A percentile compares a stretch with the other conserved stretches of the same genome.
phyloP scores from a whole-genome alignment of 148 eudicot genomes.

The Amaranthus palmeri region DNA sequence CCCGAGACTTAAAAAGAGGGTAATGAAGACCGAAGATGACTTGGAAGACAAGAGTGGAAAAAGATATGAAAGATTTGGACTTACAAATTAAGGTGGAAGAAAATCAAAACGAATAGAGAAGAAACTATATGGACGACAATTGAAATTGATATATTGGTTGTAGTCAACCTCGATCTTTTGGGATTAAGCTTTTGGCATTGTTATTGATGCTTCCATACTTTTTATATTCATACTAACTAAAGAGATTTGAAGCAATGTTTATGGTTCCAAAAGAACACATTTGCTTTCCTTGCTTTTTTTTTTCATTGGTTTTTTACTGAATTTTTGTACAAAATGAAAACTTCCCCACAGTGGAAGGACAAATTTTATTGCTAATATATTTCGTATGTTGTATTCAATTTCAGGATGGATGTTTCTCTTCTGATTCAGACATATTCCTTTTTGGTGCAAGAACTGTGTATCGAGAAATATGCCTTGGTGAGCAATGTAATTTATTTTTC shows the following conservation, averaged over 20 bases:
- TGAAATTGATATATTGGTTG: no score
- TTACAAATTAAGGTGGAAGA: no score
- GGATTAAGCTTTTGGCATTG: no score
- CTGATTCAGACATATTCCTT: slow-evolving; percentile 90
- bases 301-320: not conserved
- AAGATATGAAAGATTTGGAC: no score
- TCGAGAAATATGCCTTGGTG: slow-evolving; percentile 96
- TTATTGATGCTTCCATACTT: no score
- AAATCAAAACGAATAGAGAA: no score
- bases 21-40: no score
- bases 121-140: no score
- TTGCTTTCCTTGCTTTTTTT: not conserved
- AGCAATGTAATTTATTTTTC: slow-evolving; percentile 16
- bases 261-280: not conserved
- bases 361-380: not conserved
- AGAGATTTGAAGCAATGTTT: not conserved
- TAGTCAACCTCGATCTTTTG: no score
- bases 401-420: slow-evolving; percentile 96
- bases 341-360: not conserved
- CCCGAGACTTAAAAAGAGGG: no score
- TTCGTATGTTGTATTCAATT: slow-evolving; percentile 12
- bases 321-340: not conserved
- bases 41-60: no score
- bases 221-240: not conserved
- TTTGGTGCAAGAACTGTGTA: slow-evolving; percentile 99